Conservation (phyloP, 805 yeast genomes). For the Jamesozyma gamospora region DNA sequence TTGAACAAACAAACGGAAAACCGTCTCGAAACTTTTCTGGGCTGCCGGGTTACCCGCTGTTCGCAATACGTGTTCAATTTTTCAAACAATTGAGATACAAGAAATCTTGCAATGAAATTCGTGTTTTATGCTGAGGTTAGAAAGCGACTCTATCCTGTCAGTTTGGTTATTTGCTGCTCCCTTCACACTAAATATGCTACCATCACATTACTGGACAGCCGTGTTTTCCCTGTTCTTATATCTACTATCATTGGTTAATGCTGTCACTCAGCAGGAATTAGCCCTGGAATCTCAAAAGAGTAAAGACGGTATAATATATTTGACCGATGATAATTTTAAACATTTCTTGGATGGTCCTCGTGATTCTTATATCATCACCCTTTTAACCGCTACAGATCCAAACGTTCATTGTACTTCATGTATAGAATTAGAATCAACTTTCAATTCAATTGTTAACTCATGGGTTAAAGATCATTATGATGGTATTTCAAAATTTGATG, state of each 20-base stretch:
- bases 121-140: no score
- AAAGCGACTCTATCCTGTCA: no score
- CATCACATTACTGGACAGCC: not conserved
- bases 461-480: conserved; percentile 52
- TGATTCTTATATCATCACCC: conserved; percentile 56
- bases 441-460: conserved; percentile 48
- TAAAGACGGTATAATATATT: conserved; percentile 33
- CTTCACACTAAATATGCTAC: not conserved
- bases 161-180: no score
- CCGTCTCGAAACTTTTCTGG: no score
- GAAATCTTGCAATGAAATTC: no score
- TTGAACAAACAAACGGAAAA: no score
- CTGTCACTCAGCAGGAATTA: conserved; percentile 11
- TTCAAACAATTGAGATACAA: no score
- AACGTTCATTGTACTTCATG: conserved; percentile 73
- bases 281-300: conserved; percentile 20
- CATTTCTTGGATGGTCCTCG: conserved; percentile 51
- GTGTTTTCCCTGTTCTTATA: not conserved
- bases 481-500: conserved; percentile 27
- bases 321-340: conserved; percentile 55
- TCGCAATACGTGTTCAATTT: no score
- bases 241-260: not conserved
- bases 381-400: conserved; percentile 65
- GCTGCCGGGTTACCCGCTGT: no score
- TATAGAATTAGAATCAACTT: conserved; percentile 57